Conservation (phyloP, 495 filamentous ascomycete species). For the Penicillium canescens region DNA sequence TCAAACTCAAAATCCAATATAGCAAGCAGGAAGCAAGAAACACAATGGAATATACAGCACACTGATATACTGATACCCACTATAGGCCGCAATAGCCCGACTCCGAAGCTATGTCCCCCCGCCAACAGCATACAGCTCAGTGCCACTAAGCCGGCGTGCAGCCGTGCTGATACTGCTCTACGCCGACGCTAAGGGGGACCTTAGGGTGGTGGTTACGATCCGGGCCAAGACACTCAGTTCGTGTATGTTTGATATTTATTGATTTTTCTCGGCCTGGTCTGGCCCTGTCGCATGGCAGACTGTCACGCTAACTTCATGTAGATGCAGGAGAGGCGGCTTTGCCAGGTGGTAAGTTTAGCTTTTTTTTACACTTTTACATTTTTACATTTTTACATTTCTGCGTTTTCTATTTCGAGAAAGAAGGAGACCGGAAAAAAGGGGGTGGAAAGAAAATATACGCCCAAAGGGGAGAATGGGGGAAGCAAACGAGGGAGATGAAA, state of each 20-base stretch:
- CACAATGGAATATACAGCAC: not conserved
- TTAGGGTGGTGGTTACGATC: slow-evolving; percentile 84
- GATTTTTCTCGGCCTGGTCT: not conserved
- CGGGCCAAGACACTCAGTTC: slow-evolving; percentile 71
- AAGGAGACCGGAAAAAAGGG: not conserved
- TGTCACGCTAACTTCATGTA: slow-evolving; percentile 20
- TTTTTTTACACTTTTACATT: no score
- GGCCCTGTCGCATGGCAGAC: slow-evolving; percentile 4
- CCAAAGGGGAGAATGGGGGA: not conserved
- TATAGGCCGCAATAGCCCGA: slow-evolving; percentile 72
- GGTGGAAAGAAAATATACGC: not conserved
- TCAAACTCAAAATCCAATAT: not conserved
- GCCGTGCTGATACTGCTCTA: slow-evolving; percentile 85
- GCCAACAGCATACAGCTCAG: slow-evolving; percentile 57
- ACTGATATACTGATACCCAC: not conserved
- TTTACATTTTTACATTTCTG: no score
- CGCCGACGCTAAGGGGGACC: slow-evolving; percentile 72
- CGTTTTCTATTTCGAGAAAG: not conserved
- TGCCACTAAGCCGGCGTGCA: slow-evolving; percentile 72
- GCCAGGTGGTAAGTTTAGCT: slow-evolving; percentile 67
- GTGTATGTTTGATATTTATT: slow-evolving; percentile 36
- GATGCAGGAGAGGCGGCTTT: slow-evolving; percentile 81
- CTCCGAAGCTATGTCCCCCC: slow-evolving; percentile 69
- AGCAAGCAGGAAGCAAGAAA: not conserved
- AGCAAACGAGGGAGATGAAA: slow-evolving; percentile 1